phyloP scores from a whole-genome alignment of 805 yeast genomes.

The Metschnikowia borealis region DNA sequence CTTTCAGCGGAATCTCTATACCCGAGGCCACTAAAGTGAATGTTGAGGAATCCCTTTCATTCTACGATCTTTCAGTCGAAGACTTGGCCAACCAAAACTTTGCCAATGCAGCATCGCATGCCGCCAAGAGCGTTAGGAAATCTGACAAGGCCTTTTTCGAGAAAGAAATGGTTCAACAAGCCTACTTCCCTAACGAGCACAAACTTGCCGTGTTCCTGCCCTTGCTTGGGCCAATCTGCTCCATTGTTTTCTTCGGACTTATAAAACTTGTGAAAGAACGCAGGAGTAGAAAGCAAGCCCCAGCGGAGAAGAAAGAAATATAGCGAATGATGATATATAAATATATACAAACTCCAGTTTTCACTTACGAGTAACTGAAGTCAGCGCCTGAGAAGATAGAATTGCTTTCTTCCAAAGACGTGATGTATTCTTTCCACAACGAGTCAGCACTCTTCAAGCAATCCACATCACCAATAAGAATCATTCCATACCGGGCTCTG shows the following conservation, averaged over 20 bases:
- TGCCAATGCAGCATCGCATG: constrained; percentile 28
- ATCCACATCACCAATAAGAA: constrained; percentile 24
- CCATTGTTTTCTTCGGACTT: constrained; percentile 56
- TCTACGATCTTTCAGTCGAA: constrained; percentile 36
- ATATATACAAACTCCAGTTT: not conserved
- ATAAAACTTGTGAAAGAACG: constrained; percentile 44
- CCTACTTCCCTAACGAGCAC: constrained; percentile 92
- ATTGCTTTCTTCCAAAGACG: constrained; percentile 10
- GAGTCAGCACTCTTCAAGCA: constrained; percentile 14
- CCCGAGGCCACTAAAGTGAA: constrained; percentile 65
- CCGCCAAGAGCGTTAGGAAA: constrained; percentile 51
- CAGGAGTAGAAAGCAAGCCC: constrained; percentile 29
- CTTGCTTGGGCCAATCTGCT: constrained; percentile 75
- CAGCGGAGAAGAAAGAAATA: not conserved
- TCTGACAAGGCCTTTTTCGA: constrained; percentile 86
- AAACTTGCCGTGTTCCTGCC: constrained; percentile 93
- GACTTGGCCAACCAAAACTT: constrained; percentile 27
- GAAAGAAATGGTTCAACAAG: constrained; percentile 92
- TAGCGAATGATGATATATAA: constrained; percentile 6
- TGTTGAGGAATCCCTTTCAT: constrained; percentile 48
- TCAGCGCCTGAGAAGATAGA: constrained; percentile 8
- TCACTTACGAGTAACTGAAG: constrained; percentile 6
- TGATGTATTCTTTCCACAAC: constrained; percentile 18
- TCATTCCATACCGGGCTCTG: constrained; percentile 78
- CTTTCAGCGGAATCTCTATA: constrained; percentile 76